phyloP scores from a whole-genome alignment of 495 filamentous ascomycete genomes.

The Penicillium pancosmium region DNA sequence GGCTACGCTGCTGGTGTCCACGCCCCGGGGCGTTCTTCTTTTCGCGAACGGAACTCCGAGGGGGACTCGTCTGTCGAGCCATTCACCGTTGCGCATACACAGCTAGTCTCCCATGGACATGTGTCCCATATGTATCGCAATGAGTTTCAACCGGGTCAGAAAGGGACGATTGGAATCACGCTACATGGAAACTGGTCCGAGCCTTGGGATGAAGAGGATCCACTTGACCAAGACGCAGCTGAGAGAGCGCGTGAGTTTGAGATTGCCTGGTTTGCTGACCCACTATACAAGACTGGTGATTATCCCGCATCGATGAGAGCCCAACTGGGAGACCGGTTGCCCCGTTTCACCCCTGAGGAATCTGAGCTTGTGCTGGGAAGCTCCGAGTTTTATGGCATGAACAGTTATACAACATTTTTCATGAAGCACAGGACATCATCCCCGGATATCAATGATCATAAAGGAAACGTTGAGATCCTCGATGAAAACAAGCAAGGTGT shows the following conservation, averaged over 20 bases:
- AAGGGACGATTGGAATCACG: slow-evolving; percentile 50
- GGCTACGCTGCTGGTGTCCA: slow-evolving; percentile 54
- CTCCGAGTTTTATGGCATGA: slow-evolving; percentile 57
- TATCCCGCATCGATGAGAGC: slow-evolving; percentile 52
- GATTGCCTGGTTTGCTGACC: slow-evolving; percentile 53
- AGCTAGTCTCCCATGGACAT: slow-evolving; percentile 47
- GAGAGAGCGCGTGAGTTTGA: slow-evolving; percentile 51
- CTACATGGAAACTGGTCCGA: slow-evolving; percentile 55
- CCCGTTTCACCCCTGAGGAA: slow-evolving; percentile 46
- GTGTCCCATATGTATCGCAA: slow-evolving; percentile 43
- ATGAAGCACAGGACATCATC: slow-evolving; percentile 41
- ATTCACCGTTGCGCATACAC: slow-evolving; percentile 46
- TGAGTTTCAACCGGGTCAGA: slow-evolving; percentile 44
- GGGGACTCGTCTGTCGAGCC: slow-evolving; percentile 53
- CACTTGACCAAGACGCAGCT: slow-evolving; percentile 44
- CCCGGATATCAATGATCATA: slow-evolving; percentile 46
- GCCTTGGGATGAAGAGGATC: slow-evolving; percentile 47
- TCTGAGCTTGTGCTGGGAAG: slow-evolving; percentile 45
- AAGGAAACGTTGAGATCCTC: slow-evolving; percentile 46
- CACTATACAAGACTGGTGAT: slow-evolving; percentile 49
- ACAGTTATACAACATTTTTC: slow-evolving; percentile 53
- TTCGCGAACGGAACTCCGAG: slow-evolving; percentile 44
- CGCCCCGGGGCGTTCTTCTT: slow-evolving; percentile 48
- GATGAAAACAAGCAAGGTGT: slow-evolving; percentile 49
- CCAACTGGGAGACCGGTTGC: slow-evolving; percentile 51